Conservation (phyloP, 345 rosid species). For the Linum tenue region DNA sequence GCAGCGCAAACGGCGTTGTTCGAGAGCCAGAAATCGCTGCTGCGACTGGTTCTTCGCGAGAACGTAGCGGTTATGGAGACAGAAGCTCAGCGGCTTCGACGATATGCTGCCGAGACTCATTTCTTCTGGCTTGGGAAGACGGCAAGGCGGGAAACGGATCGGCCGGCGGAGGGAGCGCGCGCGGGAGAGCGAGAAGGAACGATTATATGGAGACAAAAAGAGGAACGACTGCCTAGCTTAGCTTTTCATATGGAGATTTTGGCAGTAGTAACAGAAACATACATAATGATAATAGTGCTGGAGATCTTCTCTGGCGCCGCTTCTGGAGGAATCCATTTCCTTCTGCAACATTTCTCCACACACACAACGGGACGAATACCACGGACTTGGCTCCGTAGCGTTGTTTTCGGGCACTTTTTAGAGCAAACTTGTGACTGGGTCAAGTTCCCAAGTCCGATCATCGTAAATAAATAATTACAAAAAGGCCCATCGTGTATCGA, state of each 20-base stretch:
- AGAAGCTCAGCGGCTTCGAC: not conserved
- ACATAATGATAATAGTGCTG: too few relatives aligned
- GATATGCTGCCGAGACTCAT: not conserved
- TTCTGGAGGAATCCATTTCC: too few relatives aligned
- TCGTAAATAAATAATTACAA: too few relatives aligned
- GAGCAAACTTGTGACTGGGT: not conserved
- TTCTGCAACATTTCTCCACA: too few relatives aligned
- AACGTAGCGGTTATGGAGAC: not conserved
- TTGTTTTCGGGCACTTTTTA: not conserved
- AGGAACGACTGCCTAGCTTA: not conserved
- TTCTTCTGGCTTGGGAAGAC: not conserved
- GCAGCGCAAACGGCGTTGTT: not conserved
- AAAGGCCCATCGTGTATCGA: too few relatives aligned
- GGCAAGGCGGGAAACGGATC: not conserved
- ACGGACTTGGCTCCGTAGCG: too few relatives aligned
- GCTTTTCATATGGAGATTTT: too few relatives aligned
- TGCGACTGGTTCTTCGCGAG: not conserved
- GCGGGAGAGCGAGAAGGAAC: not conserved
- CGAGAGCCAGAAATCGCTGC: not conserved
- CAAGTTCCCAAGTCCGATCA: not conserved
- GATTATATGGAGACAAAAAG: not conserved
- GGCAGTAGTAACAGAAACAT: too few relatives aligned
- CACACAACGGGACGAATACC: too few relatives aligned
- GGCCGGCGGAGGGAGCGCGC: too few relatives aligned
- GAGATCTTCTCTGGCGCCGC: too few relatives aligned